Evolutionary conservation across 306 rosid species (phyloP).

Genomic region (Begonia loranthoides): DNA sequence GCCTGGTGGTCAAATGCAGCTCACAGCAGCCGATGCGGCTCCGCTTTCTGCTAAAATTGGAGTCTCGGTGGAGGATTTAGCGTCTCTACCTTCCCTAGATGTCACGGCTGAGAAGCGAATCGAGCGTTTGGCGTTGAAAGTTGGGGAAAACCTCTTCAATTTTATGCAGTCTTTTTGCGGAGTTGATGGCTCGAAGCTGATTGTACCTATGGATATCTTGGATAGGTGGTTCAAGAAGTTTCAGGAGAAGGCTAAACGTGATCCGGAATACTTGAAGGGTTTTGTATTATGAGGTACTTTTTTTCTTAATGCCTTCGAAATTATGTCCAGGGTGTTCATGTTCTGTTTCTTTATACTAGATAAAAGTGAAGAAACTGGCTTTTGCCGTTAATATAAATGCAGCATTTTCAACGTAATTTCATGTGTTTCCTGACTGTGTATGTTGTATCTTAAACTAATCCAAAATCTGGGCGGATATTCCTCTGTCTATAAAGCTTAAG

Average conservation of each 20-base stretch:
- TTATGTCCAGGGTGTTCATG: too few species aligned
- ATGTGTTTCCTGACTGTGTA: too few species aligned
- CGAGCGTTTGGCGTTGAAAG: conserved; percentile 73
- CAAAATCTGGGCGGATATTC: too few species aligned
- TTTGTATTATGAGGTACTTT: conserved; percentile 20
- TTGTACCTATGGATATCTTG: conserved; percentile 94
- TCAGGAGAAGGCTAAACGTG: conserved; percentile 76
- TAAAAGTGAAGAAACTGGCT: too few species aligned
- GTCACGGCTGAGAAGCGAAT: conserved; percentile 58
- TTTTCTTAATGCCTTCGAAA: too few species aligned
- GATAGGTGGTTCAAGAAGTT: conserved; percentile 95
- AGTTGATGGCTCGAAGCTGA: conserved; percentile 65
- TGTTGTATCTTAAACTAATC: too few species aligned
- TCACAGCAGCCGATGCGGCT: conserved; percentile 48
- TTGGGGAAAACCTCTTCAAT: conserved; percentile 83
- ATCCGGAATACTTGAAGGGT: conserved; percentile 75
- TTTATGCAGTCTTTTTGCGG: conserved; percentile 95
- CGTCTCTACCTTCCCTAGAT: conserved; percentile 65
- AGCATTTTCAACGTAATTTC: too few species aligned
- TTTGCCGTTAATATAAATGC: too few species aligned
- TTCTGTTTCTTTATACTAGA: too few species aligned
- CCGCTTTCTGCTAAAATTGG: conserved; percentile 84
- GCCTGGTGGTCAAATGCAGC: conserved; percentile 49
- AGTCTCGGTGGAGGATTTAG: conserved; percentile 76
- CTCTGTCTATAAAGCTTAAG: too few species aligned